Evolutionary conservation across 148 eudicot genomes (phyloP).

Genomic region (Vaccinium myrtillus): DNA sequence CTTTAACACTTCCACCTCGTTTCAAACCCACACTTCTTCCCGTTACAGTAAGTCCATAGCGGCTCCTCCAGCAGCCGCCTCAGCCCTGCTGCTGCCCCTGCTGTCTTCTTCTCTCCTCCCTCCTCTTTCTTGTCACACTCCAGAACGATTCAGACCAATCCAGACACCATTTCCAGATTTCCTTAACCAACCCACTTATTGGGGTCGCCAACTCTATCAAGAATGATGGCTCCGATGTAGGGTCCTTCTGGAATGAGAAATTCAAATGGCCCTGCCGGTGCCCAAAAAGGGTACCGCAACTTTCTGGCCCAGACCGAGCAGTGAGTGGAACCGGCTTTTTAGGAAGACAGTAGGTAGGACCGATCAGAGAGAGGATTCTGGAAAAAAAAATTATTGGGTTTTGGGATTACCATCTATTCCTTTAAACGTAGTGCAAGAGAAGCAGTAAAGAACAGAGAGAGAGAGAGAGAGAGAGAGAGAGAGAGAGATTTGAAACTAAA

Average conservation of each 20-base stretch:
- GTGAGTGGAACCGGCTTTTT: conserved; percentile 23
- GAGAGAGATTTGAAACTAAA: no score
- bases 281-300: no score
- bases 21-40: conserved; percentile 89
- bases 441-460: conserved; percentile 15
- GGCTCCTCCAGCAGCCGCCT: conserved; percentile 62
- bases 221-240: conserved; percentile 44
- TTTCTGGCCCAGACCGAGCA: conserved; percentile 51
- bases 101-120: conserved; percentile 9
- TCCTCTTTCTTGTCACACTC: conserved; percentile 53
- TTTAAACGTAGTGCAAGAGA: conserved; percentile 16
- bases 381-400: no score
- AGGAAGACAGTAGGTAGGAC: conserved; percentile 40
- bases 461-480: no score
- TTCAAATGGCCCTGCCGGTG: conserved; percentile 59
- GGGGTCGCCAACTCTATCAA: conserved; percentile 58
- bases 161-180: conserved; percentile 82
- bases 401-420: not conserved
- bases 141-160: conserved; percentile 64
- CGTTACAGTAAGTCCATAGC: conserved; percentile 82
- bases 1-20: conserved; percentile 60
- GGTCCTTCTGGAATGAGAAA: conserved; percentile 50
- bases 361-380: conserved; percentile 24
- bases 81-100: conserved; percentile 17
- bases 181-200: conserved; percentile 47